Conservation (phyloP, 2,329 filamentous ascomycete genomes). For the Fusarium newnesense region DNA sequence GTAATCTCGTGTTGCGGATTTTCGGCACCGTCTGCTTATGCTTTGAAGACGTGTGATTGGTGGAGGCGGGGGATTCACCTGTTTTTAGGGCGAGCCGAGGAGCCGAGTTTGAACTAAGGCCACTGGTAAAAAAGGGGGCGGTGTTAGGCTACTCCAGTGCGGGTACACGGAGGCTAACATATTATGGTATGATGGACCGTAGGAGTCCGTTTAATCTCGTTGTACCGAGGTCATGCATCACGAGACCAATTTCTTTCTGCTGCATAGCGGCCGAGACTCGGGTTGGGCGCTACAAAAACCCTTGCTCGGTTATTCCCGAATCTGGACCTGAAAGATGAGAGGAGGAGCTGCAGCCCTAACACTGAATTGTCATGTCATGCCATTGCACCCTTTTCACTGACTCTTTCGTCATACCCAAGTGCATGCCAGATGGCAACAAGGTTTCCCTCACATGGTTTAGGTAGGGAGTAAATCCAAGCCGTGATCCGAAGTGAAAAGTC, state of each 20-base stretch:
- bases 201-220: background rate
- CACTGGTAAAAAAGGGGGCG: background rate
- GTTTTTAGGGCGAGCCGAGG: background rate
- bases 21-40: slow-evolving; percentile 22
- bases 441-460: background rate
- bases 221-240: background rate
- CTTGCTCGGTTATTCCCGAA: slow-evolving; percentile 12
- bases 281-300: background rate
- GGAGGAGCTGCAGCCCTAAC: slow-evolving; percentile 1
- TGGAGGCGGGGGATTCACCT: background rate
- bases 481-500: background rate
- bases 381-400: background rate
- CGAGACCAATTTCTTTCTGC: background rate
- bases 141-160: background rate
- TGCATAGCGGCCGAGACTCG: background rate
- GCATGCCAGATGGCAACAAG: background rate
- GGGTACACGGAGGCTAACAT: background rate
- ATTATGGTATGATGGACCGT: background rate
- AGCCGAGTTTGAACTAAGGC: background rate
- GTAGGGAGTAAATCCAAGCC: background rate
- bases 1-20: slow-evolving; percentile 25
- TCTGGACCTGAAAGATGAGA: slow-evolving; percentile 2
- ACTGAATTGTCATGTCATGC: background rate
- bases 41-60: background rate
- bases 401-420: background rate